These are phyloP conservation scores for Spongispora temasekensis DNA, from an alignment of 1,284 basidiomycete species.

Conservation along the genomic window DNA sequence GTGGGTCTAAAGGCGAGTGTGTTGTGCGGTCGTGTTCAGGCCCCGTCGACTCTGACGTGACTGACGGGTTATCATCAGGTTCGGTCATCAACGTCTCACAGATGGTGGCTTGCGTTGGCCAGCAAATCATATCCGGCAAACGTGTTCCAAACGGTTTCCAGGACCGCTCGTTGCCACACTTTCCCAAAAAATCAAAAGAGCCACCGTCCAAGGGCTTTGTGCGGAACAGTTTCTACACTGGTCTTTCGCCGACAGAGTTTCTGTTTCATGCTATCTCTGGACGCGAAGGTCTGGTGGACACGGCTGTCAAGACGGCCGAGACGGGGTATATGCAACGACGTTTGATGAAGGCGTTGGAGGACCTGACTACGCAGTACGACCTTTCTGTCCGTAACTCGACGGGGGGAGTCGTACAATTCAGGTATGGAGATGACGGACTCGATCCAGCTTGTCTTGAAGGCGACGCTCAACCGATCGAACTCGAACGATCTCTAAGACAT, in stretches of 20 bases:
- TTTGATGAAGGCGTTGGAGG: constrained; percentile 98
- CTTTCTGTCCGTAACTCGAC: constrained; percentile 95
- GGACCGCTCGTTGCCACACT: constrained; percentile 97
- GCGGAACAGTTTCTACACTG: constrained; percentile 95
- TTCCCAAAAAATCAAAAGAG: constrained; percentile 96
- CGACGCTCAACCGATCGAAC: constrained; percentile 91
- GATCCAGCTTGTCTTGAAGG: constrained; percentile 97
- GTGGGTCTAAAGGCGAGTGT: constrained; percentile 90
- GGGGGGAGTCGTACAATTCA: constrained; percentile 97
- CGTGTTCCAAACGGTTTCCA: constrained; percentile 99
- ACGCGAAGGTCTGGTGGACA: constrained; percentile 98
- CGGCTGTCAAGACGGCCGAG: constrained; percentile 99
- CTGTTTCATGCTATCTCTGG: constrained; percentile 99
- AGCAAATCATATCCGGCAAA: constrained; percentile 97
- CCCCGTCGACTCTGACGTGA: too few species aligned
- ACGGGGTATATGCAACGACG: constrained; percentile 99
- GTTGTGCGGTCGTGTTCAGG: constrained; percentile 7
- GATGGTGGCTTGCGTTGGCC: constrained; percentile 99
- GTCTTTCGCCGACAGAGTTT: constrained; percentile 95
- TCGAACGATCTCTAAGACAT: constrained; percentile 87
- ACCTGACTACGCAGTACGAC: constrained; percentile 97
- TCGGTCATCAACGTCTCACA: constrained; percentile 99
- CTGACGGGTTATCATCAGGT: constrained; percentile 49
- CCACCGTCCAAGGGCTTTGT: constrained; percentile 99
- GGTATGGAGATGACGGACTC: constrained; percentile 96